Percentiles rank a stretch among this genome's conserved stretches.
These are phyloP conservation scores for Flaveria sonorensis DNA, from an alignment of 129 eudicot genomes.

Conservation along the genomic window DNA sequence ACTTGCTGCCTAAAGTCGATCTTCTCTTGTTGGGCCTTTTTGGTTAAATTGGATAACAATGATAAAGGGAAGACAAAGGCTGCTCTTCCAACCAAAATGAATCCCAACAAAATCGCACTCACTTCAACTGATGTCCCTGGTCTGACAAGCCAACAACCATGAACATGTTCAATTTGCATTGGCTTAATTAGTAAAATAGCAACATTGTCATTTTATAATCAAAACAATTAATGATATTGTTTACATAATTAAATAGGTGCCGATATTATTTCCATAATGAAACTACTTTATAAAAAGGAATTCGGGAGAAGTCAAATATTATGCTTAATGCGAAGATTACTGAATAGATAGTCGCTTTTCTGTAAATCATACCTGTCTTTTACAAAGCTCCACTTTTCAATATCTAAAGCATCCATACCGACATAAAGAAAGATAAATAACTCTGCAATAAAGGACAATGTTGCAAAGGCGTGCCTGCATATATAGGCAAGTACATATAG, in stretches of 20 bases:
- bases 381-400: slow-evolving; percentile 74
- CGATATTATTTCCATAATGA: slow-evolving; percentile 11
- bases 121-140: slow-evolving; percentile 56
- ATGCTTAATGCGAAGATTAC: not conserved
- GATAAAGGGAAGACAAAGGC: slow-evolving; percentile 76
- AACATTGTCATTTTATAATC: not conserved
- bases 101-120: slow-evolving; percentile 55
- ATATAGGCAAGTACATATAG: not conserved
- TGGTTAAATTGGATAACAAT: slow-evolving; percentile 57
- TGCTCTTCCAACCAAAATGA: slow-evolving; percentile 66
- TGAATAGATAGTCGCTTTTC: not conserved
- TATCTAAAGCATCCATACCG: slow-evolving; percentile 92
- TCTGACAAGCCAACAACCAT: slow-evolving; percentile 38
- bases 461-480: slow-evolving; percentile 85
- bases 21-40: slow-evolving; percentile 45
- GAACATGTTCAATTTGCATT: slow-evolving; percentile 10
- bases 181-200: not conserved
- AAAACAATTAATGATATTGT: not conserved
- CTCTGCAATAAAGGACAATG: slow-evolving; percentile 80
- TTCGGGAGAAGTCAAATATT: not conserved
- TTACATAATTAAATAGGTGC: not conserved
- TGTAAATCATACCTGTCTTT: slow-evolving; percentile 52
- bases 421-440: slow-evolving; percentile 76
- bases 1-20: slow-evolving; percentile 62
- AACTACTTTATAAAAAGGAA: not conserved